phyloP scores from a whole-genome alignment of 2,329 filamentous ascomycete species.

The Lachnellula suecica region DNA sequence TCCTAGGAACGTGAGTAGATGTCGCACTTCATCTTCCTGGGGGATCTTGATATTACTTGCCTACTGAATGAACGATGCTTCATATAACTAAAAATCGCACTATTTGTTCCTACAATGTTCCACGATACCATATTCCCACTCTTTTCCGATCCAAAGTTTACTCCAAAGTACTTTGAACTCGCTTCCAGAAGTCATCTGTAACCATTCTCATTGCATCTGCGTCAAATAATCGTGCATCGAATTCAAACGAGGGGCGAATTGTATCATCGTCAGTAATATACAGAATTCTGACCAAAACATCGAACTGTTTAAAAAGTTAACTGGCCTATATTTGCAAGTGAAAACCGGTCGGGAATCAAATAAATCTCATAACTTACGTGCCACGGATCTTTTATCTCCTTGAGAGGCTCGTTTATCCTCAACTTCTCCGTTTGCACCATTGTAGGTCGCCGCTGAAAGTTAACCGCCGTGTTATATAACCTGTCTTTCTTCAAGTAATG shows the following conservation, averaged over 20 bases:
- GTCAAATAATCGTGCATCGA: background rate
- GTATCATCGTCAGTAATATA: background rate
- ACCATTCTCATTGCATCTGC: background rate
- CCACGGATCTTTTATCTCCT: background rate
- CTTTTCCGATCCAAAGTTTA: background rate
- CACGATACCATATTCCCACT: background rate
- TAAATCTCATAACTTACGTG: background rate
- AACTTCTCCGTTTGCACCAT: background rate
- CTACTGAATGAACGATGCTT: no score
- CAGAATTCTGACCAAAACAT: background rate
- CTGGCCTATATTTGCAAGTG: no score
- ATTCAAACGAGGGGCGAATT: background rate
- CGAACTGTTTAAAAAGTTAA: background rate
- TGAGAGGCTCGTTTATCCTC: background rate
- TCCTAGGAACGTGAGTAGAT: background rate
- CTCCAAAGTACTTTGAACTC: background rate
- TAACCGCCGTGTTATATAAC: background rate
- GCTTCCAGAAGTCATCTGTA: background rate
- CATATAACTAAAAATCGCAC: no score
- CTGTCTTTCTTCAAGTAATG: background rate
- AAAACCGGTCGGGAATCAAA: no score
- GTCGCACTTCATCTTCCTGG: no score
- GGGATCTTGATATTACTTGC: no score
- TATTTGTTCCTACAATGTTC: no score
- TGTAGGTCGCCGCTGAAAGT: background rate